Evolutionary conservation across 306 rosid species (phyloP).

Genomic region (Malus domestica): DNA sequence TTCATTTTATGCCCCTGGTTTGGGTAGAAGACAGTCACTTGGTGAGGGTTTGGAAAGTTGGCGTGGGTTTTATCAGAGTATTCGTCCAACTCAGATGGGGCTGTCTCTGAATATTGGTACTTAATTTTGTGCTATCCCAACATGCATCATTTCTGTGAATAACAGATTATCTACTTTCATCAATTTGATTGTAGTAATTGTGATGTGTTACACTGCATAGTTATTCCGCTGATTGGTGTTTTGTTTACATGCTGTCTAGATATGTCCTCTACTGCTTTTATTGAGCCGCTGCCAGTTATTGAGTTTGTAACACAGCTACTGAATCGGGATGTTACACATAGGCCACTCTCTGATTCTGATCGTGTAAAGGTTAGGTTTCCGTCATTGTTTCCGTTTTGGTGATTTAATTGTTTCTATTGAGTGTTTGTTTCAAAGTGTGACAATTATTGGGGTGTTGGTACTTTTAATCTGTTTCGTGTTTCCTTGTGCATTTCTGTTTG

Average conservation of each 20-base stretch:
- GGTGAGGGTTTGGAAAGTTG: conserved; percentile 99
- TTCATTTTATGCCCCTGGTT: conserved; percentile 79
- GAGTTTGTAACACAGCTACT: conserved; percentile 79
- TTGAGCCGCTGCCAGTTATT: conserved; percentile 91
- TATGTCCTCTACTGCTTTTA: conserved; percentile 95
- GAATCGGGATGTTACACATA: conserved; percentile 60
- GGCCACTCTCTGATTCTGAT: conserved; percentile 88
- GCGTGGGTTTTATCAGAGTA: conserved; percentile 98
- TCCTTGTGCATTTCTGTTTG: neutral
- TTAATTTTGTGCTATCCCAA: neutral
- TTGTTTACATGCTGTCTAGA: conserved; percentile 40
- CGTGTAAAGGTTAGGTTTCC: conserved; percentile 68
- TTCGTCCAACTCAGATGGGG: conserved; percentile 98
- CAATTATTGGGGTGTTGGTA: neutral
- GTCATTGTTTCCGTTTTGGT: neutral
- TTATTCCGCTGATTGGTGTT: neutral
- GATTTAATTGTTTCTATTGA: neutral
- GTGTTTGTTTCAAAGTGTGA: neutral
- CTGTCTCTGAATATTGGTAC: conserved; percentile 82
- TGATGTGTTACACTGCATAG: neutral
- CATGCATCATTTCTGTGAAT: neutral
- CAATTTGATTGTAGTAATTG: neutral
- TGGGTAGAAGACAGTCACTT: conserved; percentile 76
- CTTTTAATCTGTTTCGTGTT: neutral
- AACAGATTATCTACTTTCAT: neutral